Base-by-base conservation (phyloP, 148 eudicot genomes). In the Persicaria tinctoria region DNA sequence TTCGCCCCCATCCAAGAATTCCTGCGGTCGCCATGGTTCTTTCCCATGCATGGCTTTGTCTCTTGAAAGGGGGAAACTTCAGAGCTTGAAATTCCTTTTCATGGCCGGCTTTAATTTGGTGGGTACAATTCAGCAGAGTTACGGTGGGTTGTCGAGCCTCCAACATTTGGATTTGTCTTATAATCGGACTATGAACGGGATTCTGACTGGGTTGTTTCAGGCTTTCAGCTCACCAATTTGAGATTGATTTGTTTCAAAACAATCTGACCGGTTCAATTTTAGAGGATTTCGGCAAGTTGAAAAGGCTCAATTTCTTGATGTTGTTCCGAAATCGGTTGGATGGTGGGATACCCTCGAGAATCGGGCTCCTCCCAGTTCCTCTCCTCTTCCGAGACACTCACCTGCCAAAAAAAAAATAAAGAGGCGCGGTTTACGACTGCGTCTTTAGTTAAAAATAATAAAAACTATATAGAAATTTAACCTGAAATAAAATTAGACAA, bases 241-340 rank as follows among this genome's bases (percentile, higher is more conserved):
- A 47, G 4, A 79, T 92, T 54, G 97, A 92, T 76, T 87, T 85
- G 7, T 92, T 92, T 3, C 77, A 79, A 76, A 92, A 92, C 59
- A 78, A 79, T 46, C 84, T 88, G 60, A 78, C 83, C 17, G 97
- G 97, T 4, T 70, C 13, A 0, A 13, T 86, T 48, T 86, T 84
- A 0, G 75, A 57, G 3, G 54, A 66, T 4, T 59, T 86, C 7
- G 86, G 80, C 2, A 23, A 73, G 0, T 73, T 84, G 79, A 72
- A 80, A 51, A 83, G 16, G 0, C 20, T 86, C 5, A 7, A 7
- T 2, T 51, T 74, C 13, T 73, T 86, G 8, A 75, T 81, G 18
- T 56, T 86, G 57, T 84, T 82, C 57, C 85, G 79, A 76, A 86
- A 84, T 72, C 6, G 11, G 11, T 79, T 86, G 16, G 53, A 49